Percentiles rank a stretch among this genome's conserved stretches.
phyloP scores from a whole-genome alignment of 2,329 filamentous ascomycete genomes.

The Botryotinia globosa region DNA sequence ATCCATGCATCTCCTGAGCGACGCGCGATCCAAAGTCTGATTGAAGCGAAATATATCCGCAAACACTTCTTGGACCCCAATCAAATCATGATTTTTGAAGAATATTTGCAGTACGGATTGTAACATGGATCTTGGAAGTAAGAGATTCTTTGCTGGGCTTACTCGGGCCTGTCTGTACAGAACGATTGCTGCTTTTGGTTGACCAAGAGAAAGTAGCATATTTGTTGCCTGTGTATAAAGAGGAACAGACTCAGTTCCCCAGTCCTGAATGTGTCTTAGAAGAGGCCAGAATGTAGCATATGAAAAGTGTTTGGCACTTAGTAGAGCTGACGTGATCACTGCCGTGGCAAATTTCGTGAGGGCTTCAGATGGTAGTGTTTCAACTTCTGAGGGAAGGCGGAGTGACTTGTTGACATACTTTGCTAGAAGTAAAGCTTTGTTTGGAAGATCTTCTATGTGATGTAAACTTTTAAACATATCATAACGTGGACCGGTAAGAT shows the following conservation, averaged over 20 bases:
- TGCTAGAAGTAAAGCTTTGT: constrained; percentile 21
- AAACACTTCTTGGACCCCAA: constrained; percentile 41
- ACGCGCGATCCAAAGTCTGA: constrained; percentile 31
- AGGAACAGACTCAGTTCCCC: constrained; percentile 23
- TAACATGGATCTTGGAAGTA: constrained; percentile 30
- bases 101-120: constrained; percentile 37
- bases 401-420: constrained; percentile 20
- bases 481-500: constrained; percentile 13
- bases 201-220: constrained; percentile 27
- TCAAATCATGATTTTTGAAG: constrained; percentile 35
- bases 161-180: constrained; percentile 31
- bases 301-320: constrained; percentile 23
- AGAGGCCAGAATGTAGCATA: constrained; percentile 25
- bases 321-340: constrained; percentile 27
- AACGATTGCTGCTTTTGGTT: constrained; percentile 27
- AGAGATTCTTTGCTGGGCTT: constrained; percentile 20
- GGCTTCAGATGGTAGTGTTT: neutral
- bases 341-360: constrained; percentile 24
- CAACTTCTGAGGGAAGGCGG: neutral
- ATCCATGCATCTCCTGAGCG: constrained; percentile 40
- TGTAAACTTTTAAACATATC: constrained; percentile 22
- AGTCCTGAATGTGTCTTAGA: constrained; percentile 28
- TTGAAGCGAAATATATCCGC: constrained; percentile 40
- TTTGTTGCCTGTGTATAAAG: constrained; percentile 27
- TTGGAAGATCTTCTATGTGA: constrained; percentile 4